Conservation (phyloP, 2,329 filamentous ascomycete species). For the Fusarium stilboides region DNA sequence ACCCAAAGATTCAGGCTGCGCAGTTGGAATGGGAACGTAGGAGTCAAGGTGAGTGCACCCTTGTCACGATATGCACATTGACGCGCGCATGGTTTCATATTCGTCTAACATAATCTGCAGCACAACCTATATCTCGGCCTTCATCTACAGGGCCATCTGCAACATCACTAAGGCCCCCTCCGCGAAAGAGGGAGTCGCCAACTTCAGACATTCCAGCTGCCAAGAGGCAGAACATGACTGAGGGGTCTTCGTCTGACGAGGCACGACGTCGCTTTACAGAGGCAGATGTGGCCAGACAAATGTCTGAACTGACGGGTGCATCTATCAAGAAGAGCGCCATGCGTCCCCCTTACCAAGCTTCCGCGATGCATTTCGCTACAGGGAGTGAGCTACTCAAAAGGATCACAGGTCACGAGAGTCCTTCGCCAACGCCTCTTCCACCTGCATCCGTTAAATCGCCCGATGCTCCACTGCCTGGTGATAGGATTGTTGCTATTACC, state of each 20-base stretch:
- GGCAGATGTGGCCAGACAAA: conserved; percentile 26
- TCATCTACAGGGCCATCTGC: conserved; percentile 17
- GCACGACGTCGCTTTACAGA: conserved; percentile 43
- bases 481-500: conserved; percentile 27
- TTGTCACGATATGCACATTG: not conserved
- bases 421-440: conserved; percentile 10
- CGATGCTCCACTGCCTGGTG: not conserved
- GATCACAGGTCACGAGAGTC: conserved; percentile 16
- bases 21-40: conserved; percentile 52
- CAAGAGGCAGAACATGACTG: conserved; percentile 22
- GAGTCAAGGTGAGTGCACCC: conserved; percentile 18
- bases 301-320: conserved; percentile 21
- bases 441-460: not conserved
- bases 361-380: conserved; percentile 27
- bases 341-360: conserved; percentile 2
- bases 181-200: conserved; percentile 34
- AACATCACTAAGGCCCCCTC: conserved; percentile 5
- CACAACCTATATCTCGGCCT: conserved; percentile 7
- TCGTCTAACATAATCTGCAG: conserved; percentile 23
- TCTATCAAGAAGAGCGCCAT: conserved; percentile 24
- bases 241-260: not conserved
- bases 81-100: not conserved
- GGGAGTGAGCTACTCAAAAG: conserved; percentile 34
- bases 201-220: conserved; percentile 8
- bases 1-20: conserved; percentile 48